Evolutionary conservation across 2,329 filamentous ascomycete species (phyloP).

Genomic region (Colletotrichum falcatum): DNA sequence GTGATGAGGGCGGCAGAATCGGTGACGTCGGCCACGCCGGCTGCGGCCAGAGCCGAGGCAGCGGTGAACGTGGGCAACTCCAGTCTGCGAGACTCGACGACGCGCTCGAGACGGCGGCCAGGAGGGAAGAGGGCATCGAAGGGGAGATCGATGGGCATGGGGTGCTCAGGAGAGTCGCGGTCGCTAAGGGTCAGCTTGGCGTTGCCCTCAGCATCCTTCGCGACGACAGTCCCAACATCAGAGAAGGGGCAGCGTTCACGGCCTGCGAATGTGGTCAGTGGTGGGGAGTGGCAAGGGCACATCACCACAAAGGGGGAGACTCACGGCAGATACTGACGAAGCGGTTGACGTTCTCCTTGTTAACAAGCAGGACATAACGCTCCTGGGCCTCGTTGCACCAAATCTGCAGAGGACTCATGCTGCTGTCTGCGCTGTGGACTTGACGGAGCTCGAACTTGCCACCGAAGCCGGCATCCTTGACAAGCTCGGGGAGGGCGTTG

Average conservation of each 20-base stretch:
- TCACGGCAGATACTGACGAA: conserved; percentile 74
- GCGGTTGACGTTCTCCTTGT: conserved; percentile 81
- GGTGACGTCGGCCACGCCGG: conserved; percentile 66
- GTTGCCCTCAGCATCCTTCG: conserved; percentile 70
- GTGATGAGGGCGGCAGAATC: conserved; percentile 63
- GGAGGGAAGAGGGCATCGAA: conserved; percentile 92
- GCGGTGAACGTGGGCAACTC: conserved; percentile 80
- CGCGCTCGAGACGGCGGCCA: conserved; percentile 82
- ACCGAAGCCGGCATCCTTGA: conserved; percentile 91
- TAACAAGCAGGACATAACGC: conserved; percentile 91
- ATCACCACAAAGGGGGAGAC: conserved; percentile 44
- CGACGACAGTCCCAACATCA: conserved; percentile 82
- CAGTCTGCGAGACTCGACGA: conserved; percentile 77
- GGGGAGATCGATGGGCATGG: conserved; percentile 87
- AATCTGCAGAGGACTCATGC: conserved; percentile 96
- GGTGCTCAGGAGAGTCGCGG: conserved; percentile 78
- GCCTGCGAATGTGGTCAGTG: conserved; percentile 55
- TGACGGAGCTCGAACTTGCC: conserved; percentile 95
- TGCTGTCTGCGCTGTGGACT: conserved; percentile 87
- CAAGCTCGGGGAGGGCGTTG: conserved; percentile 80
- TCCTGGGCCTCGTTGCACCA: conserved; percentile 99
- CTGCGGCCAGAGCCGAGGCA: conserved; percentile 70
- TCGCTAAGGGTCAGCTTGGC: conserved; percentile 85
- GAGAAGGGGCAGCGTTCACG: conserved; percentile 94
- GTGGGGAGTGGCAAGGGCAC: not conserved